phyloP scores from a whole-genome alignment of 1,139 yeast species.

The Suhomyces ambrosiae region DNA sequence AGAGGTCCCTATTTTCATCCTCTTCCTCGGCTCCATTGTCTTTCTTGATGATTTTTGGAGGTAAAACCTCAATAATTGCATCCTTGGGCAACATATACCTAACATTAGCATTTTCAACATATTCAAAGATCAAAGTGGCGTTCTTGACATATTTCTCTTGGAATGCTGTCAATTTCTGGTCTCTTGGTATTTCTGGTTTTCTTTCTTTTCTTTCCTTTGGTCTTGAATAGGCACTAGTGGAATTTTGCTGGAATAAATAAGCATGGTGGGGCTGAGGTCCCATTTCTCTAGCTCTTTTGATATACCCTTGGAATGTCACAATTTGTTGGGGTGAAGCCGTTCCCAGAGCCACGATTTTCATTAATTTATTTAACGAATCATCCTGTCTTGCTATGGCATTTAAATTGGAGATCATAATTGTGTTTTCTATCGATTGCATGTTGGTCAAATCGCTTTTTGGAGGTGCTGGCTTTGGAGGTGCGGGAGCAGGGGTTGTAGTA shows the following conservation, averaged over 20 bases:
- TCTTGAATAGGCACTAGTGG: slow-evolving; percentile 21
- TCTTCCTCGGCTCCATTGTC: slow-evolving; percentile 23
- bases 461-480: slow-evolving; percentile 14
- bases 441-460: slow-evolving; percentile 33
- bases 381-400: slow-evolving; percentile 81
- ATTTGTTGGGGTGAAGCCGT: slow-evolving; percentile 72
- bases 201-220: slow-evolving; percentile 27
- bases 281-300: slow-evolving; percentile 74
- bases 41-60: slow-evolving; percentile 22
- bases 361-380: slow-evolving; percentile 62
- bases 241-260: slow-evolving; percentile 25
- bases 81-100: slow-evolving; percentile 76
- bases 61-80: slow-evolving; percentile 67
- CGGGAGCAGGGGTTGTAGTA: neutral
- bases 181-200: slow-evolving; percentile 34
- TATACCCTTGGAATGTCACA: slow-evolving; percentile 74
- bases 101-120: slow-evolving; percentile 73
- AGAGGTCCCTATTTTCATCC: slow-evolving; percentile 46
- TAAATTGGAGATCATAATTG: slow-evolving; percentile 78
- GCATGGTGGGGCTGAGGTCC: slow-evolving; percentile 58
- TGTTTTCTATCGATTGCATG: slow-evolving; percentile 65
- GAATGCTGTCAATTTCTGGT: slow-evolving; percentile 67
- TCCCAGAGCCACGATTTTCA: slow-evolving; percentile 86
- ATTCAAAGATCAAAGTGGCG: slow-evolving; percentile 83
- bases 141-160: slow-evolving; percentile 69